phyloP scores from a whole-genome alignment of 345 rosid genomes.

The Eucalyptus tenuipes region DNA sequence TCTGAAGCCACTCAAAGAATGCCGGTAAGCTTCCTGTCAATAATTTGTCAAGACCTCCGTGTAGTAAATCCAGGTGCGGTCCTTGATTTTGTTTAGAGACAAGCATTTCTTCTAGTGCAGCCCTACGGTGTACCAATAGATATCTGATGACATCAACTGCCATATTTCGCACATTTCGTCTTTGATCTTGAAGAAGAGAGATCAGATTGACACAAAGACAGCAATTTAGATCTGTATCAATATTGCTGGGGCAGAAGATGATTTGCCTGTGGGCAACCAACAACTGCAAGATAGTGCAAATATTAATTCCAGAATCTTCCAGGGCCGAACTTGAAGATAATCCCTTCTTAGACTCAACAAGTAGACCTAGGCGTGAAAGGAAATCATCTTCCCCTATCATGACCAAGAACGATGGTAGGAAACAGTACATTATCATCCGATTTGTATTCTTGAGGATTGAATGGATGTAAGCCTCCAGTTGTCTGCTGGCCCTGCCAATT shows the following conservation, averaged over 20 bases:
- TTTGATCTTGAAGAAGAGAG: conserved; percentile 69
- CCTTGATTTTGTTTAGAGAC: conserved; percentile 88
- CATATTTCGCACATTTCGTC: conserved; percentile 72
- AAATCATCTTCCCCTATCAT: conserved; percentile 80
- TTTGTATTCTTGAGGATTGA: conserved; percentile 88
- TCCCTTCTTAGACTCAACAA: conserved; percentile 57
- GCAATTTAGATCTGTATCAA: conserved; percentile 89
- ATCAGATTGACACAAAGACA: conserved; percentile 84
- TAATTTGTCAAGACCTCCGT: conserved; percentile 92
- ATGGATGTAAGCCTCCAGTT: conserved; percentile 83
- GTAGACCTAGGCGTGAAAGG: conserved; percentile 68
- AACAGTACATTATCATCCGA: conserved; percentile 84
- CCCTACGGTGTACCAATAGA: conserved; percentile 82
- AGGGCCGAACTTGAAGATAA: conserved; percentile 24
- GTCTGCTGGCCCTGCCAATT: conserved; percentile 70
- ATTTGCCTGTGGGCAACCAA: conserved; percentile 85
- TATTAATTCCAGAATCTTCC: conserved; percentile 71
- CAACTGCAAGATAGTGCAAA: conserved; percentile 76
- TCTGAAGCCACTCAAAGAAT: conserved; percentile 83
- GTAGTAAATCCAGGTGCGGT: conserved; percentile 64
- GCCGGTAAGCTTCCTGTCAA: conserved; percentile 63
- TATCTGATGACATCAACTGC: conserved; percentile 81
- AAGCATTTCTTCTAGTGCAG: conserved; percentile 83
- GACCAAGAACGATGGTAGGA: conserved; percentile 83
- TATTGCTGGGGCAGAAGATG: conserved; percentile 91